Percentiles rank a stretch among this genome's conserved stretches.
These are phyloP conservation scores for Aspergillus tanneri DNA, from an alignment of 2,329 filamentous ascomycete genomes.

Conservation along the genomic window DNA sequence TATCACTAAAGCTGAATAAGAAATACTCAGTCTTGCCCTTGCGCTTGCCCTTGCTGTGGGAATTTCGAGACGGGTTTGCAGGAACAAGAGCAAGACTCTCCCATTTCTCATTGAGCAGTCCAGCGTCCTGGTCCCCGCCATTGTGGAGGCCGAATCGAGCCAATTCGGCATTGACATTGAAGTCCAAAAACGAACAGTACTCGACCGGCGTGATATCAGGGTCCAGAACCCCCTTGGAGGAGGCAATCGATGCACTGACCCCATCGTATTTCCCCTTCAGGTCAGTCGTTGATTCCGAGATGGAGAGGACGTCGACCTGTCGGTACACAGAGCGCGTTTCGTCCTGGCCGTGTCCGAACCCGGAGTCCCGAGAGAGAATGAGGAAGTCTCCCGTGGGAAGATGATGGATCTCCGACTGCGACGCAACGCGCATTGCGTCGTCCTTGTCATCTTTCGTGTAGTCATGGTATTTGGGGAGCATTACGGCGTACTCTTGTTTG, in stretches of 20 bases:
- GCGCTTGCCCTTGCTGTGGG: constrained; percentile 11
- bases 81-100: constrained; percentile 66
- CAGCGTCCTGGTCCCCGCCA: constrained; percentile 59
- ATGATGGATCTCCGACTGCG: constrained; percentile 68
- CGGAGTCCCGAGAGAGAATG: constrained; percentile 63
- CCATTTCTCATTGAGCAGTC: constrained; percentile 74
- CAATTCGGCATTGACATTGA: constrained; percentile 65
- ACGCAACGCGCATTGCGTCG: constrained; percentile 54
- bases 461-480: constrained; percentile 60
- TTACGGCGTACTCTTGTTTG: constrained; percentile 64
- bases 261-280: constrained; percentile 51
- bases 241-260: constrained; percentile 47
- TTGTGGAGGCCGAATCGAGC: constrained; percentile 67
- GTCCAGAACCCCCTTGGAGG: constrained; percentile 54
- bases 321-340: constrained; percentile 60
- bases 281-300: constrained; percentile 58
- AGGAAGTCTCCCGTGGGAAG: constrained; percentile 65
- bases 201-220: constrained; percentile 55
- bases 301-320: constrained; percentile 68
- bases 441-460: constrained; percentile 50
- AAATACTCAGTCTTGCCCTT: constrained; percentile 60
- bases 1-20: constrained; percentile 66
- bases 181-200: constrained; percentile 67
- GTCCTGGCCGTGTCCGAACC: constrained; percentile 58
- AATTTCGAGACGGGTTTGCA: constrained; percentile 43